A percentile compares a stretch with the other conserved stretches of the same genome.
These are phyloP conservation scores for Rhodotorula diobovata DNA, from an alignment of 768 basidiomycete species.

Conservation along the genomic window DNA sequence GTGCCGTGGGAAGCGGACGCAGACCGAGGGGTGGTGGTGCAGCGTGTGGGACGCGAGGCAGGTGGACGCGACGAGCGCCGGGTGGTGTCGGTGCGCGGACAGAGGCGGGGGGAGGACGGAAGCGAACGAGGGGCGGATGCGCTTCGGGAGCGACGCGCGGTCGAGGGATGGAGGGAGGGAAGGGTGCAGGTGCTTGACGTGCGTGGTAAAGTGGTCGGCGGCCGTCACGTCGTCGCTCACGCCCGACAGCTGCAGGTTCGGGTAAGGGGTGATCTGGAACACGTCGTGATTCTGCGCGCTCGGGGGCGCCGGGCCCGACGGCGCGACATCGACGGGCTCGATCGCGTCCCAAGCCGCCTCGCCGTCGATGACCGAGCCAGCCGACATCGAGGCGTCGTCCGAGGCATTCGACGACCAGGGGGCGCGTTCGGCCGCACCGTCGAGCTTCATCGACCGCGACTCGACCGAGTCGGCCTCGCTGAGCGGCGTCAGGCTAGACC, in stretches of 20 bases:
- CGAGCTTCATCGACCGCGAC: neutral
- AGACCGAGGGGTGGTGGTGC: conserved; percentile 20
- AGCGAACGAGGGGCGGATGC: neutral
- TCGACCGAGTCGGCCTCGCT: neutral
- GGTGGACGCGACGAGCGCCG: neutral
- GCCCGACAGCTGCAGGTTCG: conserved; percentile 11
- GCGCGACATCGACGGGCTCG: neutral
- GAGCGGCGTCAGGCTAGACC: neutral
- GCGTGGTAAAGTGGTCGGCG: conserved; percentile 31
- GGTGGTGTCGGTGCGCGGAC: neutral
- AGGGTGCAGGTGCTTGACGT: conserved; percentile 7
- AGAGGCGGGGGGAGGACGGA: neutral
- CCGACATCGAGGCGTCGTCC: neutral
- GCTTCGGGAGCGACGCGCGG: neutral
- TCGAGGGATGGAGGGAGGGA: neutral
- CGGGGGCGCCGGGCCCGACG: neutral
- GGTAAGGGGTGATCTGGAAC: conserved; percentile 4
- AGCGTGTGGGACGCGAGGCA: conserved; percentile 6
- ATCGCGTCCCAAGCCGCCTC: neutral
- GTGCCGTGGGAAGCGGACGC: conserved; percentile 23
- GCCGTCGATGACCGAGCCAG: neutral
- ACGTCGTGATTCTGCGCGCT: neutral
- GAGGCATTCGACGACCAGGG: neutral
- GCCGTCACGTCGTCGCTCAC: conserved; percentile 14
- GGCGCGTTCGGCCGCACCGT: neutral